Evolutionary conservation across 352 stramenopile genomes (phyloP).

Genomic region (Pythium brassicae): DNA sequence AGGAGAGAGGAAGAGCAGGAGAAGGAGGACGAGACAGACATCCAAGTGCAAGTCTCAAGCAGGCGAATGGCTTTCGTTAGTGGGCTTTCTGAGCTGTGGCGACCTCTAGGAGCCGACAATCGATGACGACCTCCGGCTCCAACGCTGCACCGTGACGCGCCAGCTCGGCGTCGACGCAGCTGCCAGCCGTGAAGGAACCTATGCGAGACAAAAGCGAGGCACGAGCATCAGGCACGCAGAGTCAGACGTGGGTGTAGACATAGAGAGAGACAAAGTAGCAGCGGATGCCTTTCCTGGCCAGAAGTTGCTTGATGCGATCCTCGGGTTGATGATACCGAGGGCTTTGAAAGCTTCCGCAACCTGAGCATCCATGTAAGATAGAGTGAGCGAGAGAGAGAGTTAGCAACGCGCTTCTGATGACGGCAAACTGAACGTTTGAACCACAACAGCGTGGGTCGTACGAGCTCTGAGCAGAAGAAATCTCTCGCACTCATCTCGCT

Average conservation of each 20-base stretch:
- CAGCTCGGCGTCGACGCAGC: slow-evolving; percentile 45
- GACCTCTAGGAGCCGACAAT: slow-evolving; percentile 60
- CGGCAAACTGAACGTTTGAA: neutral
- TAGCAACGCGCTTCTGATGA: too few species aligned
- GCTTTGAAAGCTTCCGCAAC: slow-evolving; percentile 51
- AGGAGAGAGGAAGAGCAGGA: too few species aligned
- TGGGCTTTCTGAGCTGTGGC: slow-evolving; percentile 22
- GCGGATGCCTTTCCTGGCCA: slow-evolving; percentile 35
- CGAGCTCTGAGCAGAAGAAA: slow-evolving; percentile 72
- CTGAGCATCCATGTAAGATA: slow-evolving; percentile 13
- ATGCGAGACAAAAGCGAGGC: neutral
- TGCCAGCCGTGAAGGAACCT: slow-evolving; percentile 50
- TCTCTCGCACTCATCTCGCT: slow-evolving; percentile 11
- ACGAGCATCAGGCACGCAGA: neutral
- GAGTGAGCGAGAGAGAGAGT: neutral
- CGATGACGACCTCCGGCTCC: slow-evolving; percentile 36
- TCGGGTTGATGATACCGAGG: slow-evolving; percentile 37
- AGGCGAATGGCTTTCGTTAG: neutral
- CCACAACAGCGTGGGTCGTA: slow-evolving; percentile 9
- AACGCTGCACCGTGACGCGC: slow-evolving; percentile 42
- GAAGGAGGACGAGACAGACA: too few species aligned
- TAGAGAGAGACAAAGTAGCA: neutral
- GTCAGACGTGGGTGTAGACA: neutral
- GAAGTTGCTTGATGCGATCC: slow-evolving; percentile 38
- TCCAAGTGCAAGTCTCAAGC: too few species aligned